A percentile compares a stretch with the other conserved stretches of the same genome.
Evolutionary conservation across 2,329 filamentous ascomycete genomes (phyloP).

Genomic region (Pseudogymnoascus sp.): DNA sequence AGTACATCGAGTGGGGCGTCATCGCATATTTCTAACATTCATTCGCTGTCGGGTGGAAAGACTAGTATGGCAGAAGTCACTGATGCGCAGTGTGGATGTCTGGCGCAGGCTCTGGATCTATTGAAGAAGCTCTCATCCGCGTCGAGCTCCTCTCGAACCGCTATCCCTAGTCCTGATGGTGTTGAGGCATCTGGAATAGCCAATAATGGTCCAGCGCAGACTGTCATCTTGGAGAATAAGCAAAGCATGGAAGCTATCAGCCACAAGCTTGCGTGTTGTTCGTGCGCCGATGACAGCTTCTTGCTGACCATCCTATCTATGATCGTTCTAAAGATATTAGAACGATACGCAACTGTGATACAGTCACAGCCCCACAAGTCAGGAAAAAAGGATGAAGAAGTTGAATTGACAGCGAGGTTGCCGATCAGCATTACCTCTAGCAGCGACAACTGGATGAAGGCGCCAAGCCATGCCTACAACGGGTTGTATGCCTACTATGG

Average conservation of each 20-base stretch:
- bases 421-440: slow-evolving; percentile 16
- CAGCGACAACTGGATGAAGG: slow-evolving; percentile 17
- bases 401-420: not conserved
- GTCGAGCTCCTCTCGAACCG: not conserved
- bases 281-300: slow-evolving; percentile 29
- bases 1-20: not conserved
- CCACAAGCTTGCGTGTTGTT: slow-evolving; percentile 27
- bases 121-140: slow-evolving; percentile 21
- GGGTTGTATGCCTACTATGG: not conserved
- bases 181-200: not conserved
- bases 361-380: not conserved
- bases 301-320: slow-evolving; percentile 28
- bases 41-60: not conserved
- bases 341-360: slow-evolving; percentile 26
- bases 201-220: slow-evolving; percentile 11
- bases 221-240: slow-evolving; percentile 26
- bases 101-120: slow-evolving; percentile 21
- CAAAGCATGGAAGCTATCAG: slow-evolving; percentile 25
- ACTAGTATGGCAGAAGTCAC: not conserved
- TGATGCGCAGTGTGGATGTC: slow-evolving; percentile 16
- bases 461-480: not conserved
- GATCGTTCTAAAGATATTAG: slow-evolving; percentile 30
- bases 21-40: not conserved
- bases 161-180: not conserved
- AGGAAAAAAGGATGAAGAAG: not conserved